A percentile compares a stretch with the other conserved stretches of the same genome.
These are phyloP conservation scores for Colletotrichum orbiculare DNA, from an alignment of 2,329 filamentous ascomycete species.

Conservation along the genomic window DNA sequence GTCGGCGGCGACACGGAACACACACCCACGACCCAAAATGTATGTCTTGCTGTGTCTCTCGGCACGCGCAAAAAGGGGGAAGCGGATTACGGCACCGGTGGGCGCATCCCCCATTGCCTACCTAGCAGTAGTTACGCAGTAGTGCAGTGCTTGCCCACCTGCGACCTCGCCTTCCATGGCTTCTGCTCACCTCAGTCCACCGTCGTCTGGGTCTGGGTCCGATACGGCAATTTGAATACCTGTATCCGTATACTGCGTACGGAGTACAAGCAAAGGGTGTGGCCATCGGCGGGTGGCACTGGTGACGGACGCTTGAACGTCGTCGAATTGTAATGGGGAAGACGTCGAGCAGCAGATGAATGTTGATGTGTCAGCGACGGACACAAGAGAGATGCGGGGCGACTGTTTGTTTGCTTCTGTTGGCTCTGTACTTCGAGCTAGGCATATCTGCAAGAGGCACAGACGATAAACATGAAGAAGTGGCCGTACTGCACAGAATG, in stretches of 20 bases:
- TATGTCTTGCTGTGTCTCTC: slow-evolving; percentile 24
- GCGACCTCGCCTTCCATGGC: not conserved
- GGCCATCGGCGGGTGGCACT: too few relatives aligned
- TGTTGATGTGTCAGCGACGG: too few relatives aligned
- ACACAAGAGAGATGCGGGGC: too few relatives aligned
- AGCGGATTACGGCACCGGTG: slow-evolving; percentile 7
- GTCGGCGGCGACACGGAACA: not conserved
- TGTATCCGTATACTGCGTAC: too few relatives aligned
- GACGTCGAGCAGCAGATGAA: too few relatives aligned
- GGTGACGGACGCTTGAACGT: not conserved
- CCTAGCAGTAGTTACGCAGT: slow-evolving; percentile 1
- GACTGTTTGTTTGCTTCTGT: not conserved
- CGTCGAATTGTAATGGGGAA: slow-evolving; percentile 12
- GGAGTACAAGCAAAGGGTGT: too few relatives aligned
- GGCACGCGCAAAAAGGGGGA: slow-evolving; percentile 29
- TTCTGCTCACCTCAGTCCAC: slow-evolving; percentile 4
- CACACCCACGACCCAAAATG: not conserved
- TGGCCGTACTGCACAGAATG: not conserved
- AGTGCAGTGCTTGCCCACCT: not conserved
- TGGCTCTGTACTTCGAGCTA: not conserved
- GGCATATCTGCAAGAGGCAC: slow-evolving; percentile 19
- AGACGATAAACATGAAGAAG: slow-evolving; percentile 12
- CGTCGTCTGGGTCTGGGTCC: not conserved
- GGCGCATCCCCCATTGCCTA: not conserved
- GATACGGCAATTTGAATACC: too few relatives aligned